Evolutionary conservation across 257 asterid species (phyloP).

Genomic region (Leptodermis oblonga): DNA sequence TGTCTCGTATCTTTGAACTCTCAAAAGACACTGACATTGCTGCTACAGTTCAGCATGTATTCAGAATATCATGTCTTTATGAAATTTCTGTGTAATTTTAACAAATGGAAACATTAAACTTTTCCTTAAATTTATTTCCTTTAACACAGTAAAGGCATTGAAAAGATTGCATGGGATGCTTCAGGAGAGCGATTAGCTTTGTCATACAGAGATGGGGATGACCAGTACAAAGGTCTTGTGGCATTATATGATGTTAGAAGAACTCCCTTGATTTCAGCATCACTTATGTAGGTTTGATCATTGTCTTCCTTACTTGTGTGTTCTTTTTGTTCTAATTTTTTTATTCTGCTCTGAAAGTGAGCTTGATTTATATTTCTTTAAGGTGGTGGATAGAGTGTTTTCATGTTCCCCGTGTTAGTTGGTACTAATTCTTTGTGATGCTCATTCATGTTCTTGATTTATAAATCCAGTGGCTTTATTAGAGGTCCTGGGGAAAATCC

Average conservation of each 20-base stretch:
- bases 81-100: neutral
- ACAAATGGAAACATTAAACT: neutral
- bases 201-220: slow-evolving; percentile 81
- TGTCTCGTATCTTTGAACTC: too few relatives aligned
- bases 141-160: slow-evolving; percentile 55
- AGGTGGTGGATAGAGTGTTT: neutral
- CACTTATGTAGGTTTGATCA: slow-evolving; percentile 63
- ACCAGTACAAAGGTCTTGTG: slow-evolving; percentile 74
- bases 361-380: neutral
- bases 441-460: slow-evolving; percentile 13
- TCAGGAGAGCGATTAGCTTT: slow-evolving; percentile 95
- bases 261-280: slow-evolving; percentile 73
- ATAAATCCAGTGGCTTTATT: slow-evolving; percentile 72
- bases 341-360: neutral
- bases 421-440: slow-evolving; percentile 3
- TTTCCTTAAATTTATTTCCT: slow-evolving; percentile 9
- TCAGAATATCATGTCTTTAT: neutral
- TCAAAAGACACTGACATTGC: neutral
- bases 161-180: slow-evolving; percentile 97
- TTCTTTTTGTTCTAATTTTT: neutral
- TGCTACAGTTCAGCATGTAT: neutral
- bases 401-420: neutral
- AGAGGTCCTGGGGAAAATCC: slow-evolving; percentile 96
- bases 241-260: slow-evolving; percentile 88
- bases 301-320: slow-evolving; percentile 2